Base-by-base conservation (phyloP, 371 early-diverging fungal species). In the Syncephalastrum racemosum region DNA sequence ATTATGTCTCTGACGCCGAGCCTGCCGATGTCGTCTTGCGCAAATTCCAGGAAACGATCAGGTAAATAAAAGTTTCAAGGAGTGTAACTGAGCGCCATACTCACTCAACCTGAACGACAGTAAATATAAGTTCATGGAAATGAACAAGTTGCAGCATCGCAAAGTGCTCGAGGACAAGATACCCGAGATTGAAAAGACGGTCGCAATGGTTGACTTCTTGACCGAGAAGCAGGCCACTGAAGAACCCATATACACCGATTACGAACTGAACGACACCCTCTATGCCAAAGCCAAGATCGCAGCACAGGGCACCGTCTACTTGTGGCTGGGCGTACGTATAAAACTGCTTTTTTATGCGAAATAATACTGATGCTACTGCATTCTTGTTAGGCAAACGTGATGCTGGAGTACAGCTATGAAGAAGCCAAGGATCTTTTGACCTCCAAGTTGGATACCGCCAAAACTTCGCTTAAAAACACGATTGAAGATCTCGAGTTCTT, bases 91-190 rank as follows among this genome's bases (percentile, higher is more conserved):
- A 16, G 20, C 36, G 25, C 27, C 15, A 25, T 46, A 46, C 24
- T 18, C 46, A 10, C n/a, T n/a, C n/a, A 41, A 6, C 3, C 24
- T 13, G 27, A 27, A 27, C 0, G 3, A 24, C 63, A 97, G 97
- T 56, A 98, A 98, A 71, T 98, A 96, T 85, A 90, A 90, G 70
- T 95, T 92, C 71, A 98, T 98, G 98, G 96, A 98, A 71, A 72
- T 81, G 64, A 93, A 90, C 64, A 81, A 90, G 67, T 69, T 90
- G 25, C 91, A 91, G 61, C 89, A 92, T 60, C 87, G 90, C 65
- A 79, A 83, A 50, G 83, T 86, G 39, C 80, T 98, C 20, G 92
- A 94, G 61, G 79, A 84, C 47, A 98, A 96, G 81, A 88, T 96
- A 20, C 98, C 97, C n/a, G 97, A 98, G 68, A 92, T 98, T 62